These are phyloP conservation scores for Immersiella caudata DNA, from an alignment of 495 filamentous ascomycete genomes.

Conservation along the genomic window DNA sequence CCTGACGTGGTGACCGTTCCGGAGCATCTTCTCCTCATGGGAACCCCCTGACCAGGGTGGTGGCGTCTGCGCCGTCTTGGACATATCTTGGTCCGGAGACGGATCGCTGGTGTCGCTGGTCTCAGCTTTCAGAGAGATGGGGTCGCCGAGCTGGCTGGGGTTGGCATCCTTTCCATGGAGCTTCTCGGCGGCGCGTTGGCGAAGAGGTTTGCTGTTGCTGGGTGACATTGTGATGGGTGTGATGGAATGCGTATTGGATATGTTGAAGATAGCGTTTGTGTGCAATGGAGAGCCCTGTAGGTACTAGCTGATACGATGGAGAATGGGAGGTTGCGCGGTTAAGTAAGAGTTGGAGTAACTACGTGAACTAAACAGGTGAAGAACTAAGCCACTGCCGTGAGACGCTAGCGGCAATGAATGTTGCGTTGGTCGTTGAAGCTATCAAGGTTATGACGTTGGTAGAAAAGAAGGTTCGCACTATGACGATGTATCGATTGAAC, in stretches of 20 bases:
- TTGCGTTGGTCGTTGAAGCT: neutral
- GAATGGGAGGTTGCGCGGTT: neutral
- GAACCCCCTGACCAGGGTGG: conserved; percentile 21
- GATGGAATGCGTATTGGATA: no score
- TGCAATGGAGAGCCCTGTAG: no score
- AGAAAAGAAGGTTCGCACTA: neutral
- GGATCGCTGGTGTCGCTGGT: conserved; percentile 29
- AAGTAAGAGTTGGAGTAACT: neutral
- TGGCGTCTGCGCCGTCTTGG: conserved; percentile 3
- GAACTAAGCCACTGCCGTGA: neutral
- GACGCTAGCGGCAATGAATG: neutral
- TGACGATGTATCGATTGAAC: no score
- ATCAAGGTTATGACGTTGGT: neutral
- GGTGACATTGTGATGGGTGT: no score
- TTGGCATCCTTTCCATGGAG: conserved; percentile 41
- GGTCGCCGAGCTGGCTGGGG: conserved; percentile 46
- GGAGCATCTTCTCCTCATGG: conserved; percentile 26
- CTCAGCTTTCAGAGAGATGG: conserved; percentile 47
- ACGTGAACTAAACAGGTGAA: neutral
- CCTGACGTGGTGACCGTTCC: conserved; percentile 20
- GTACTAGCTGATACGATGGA: no score
- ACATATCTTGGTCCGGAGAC: neutral
- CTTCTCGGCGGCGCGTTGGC: conserved; percentile 39
- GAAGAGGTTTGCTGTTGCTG: conserved; percentile 28
- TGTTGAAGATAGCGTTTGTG: no score